Evolutionary conservation across 2,329 filamentous ascomycete species (phyloP).

Genomic region (Apiospora saccharicola): DNA sequence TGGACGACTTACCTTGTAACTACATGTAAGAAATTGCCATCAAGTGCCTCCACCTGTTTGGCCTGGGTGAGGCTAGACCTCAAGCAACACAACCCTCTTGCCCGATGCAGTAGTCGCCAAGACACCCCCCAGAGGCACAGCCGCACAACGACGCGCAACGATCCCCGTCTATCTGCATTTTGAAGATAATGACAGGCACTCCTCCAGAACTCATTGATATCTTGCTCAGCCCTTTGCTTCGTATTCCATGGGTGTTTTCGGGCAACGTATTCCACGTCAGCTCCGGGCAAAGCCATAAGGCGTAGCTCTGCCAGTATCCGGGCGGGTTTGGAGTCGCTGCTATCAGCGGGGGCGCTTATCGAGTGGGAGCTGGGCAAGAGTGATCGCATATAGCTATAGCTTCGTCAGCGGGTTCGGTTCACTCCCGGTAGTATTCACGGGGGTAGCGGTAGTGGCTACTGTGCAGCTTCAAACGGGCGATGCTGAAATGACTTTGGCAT

Average conservation of each 20-base stretch:
- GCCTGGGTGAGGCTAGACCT: background rate
- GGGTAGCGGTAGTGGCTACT: too few relatives aligned
- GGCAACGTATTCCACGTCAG: background rate
- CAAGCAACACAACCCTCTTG: background rate
- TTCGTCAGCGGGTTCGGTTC: background rate
- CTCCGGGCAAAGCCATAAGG: background rate
- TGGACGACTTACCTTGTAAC: background rate
- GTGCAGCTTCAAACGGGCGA: background rate
- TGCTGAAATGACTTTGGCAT: too few relatives aligned
- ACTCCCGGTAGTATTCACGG: background rate
- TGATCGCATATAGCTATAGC: background rate
- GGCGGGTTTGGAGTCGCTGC: background rate
- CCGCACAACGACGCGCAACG: constrained; percentile 14
- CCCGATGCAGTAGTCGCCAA: constrained; percentile 14
- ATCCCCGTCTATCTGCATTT: background rate
- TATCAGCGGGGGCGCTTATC: background rate
- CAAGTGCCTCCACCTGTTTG: background rate
- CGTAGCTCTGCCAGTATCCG: background rate
- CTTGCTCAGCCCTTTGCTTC: background rate
- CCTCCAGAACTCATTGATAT: background rate
- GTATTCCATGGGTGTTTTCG: background rate
- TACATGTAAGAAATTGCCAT: background rate
- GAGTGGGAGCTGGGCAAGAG: background rate
- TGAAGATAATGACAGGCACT: background rate
- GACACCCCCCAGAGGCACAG: background rate